These are phyloP conservation scores for Canariomyces notabilis DNA, from an alignment of 2,329 filamentous ascomycete genomes.

Conservation along the genomic window DNA sequence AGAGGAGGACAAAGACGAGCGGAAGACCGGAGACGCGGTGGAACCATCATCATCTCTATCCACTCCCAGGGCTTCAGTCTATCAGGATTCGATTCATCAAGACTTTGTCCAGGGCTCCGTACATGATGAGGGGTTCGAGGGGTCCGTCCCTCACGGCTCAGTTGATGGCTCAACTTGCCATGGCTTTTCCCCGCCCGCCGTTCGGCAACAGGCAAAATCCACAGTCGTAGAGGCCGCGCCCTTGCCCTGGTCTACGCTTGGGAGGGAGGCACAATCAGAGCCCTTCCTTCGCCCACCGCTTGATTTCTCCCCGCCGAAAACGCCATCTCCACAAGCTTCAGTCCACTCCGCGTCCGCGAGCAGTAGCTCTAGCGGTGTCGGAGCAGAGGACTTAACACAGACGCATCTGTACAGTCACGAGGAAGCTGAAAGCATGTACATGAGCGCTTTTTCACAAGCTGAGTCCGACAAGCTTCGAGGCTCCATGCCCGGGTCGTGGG, in stretches of 20 bases:
- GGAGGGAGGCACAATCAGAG: slow-evolving; percentile 34
- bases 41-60: slow-evolving; percentile 33
- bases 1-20: slow-evolving; percentile 33
- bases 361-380: slow-evolving; percentile 28
- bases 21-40: slow-evolving; percentile 33
- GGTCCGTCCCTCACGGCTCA: not conserved
- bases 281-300: slow-evolving; percentile 30
- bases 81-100: not conserved
- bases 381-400: slow-evolving; percentile 49
- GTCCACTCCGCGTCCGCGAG: slow-evolving; percentile 25
- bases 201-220: slow-evolving; percentile 29
- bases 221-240: slow-evolving; percentile 27
- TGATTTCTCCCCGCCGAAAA: slow-evolving; percentile 3
- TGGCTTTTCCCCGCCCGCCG: slow-evolving; percentile 24
- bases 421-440: slow-evolving; percentile 82
- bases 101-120: not conserved
- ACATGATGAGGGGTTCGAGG: not conserved
- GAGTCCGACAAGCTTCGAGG: slow-evolving; percentile 29
- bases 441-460: slow-evolving; percentile 61
- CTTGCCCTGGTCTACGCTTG: slow-evolving; percentile 30
- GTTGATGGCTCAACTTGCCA: slow-evolving; percentile 26
- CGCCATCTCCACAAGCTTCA: slow-evolving; percentile 19
- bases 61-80: slow-evolving; percentile 50
- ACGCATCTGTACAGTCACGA: slow-evolving; percentile 73
- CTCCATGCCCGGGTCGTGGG: slow-evolving; percentile 51